Conservation (phyloP, 352 stramenopile genomes). For the Phytophthora sansomeana region DNA sequence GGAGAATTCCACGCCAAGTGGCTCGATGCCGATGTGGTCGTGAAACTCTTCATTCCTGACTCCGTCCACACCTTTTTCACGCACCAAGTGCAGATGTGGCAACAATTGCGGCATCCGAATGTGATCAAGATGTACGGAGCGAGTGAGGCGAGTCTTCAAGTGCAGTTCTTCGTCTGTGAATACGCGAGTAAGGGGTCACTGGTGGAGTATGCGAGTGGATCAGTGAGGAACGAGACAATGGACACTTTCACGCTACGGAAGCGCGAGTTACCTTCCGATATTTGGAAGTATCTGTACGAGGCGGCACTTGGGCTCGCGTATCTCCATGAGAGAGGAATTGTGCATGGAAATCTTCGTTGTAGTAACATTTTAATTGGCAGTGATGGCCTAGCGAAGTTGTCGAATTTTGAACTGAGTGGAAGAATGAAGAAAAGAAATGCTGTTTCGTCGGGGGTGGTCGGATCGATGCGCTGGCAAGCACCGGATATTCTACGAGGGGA, state of each 20-base stretch:
- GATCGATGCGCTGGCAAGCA: constrained; percentile 11
- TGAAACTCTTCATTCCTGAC: constrained; percentile 3
- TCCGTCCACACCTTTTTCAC: not conserved
- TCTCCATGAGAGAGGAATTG: constrained; percentile 17
- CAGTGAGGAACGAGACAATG: not conserved
- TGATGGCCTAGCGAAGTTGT: constrained; percentile 32
- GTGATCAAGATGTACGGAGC: constrained; percentile 22
- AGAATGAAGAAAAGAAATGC: too few species aligned
- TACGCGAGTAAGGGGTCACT: constrained; percentile 13
- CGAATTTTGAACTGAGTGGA: constrained; percentile 38
- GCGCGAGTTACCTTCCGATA: too few species aligned
- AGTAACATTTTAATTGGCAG: constrained; percentile 41
- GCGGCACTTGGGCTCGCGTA: constrained; percentile 16
- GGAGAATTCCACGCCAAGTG: constrained; percentile 10
- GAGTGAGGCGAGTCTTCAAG: not conserved
- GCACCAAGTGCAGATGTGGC: constrained; percentile 2
- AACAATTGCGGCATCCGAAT: constrained; percentile 12
- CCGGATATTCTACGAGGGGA: constrained; percentile 10
- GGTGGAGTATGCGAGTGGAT: not conserved
- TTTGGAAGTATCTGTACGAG: constrained; percentile 17
- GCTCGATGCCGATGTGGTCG: constrained; percentile 9
- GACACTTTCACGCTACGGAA: too few species aligned
- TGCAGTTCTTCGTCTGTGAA: constrained; percentile 28
- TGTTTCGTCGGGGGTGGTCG: not conserved
- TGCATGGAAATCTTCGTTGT: constrained; percentile 37